These are phyloP conservation scores for Lachnellula arida DNA, from an alignment of 2,329 filamentous ascomycete species.

Conservation along the genomic window DNA sequence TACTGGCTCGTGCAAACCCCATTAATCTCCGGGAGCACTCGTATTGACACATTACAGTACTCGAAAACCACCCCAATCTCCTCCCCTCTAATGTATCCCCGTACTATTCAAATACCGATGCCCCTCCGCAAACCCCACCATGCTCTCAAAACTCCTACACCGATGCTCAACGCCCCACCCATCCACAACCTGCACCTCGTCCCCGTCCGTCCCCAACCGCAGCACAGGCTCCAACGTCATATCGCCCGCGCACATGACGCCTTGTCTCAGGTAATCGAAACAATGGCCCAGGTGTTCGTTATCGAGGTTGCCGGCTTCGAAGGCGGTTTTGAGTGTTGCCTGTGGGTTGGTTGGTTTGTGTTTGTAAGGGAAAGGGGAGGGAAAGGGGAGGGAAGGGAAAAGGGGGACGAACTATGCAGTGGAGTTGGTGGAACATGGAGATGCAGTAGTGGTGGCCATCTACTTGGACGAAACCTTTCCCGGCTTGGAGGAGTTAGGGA, in stretches of 20 bases:
- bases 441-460: conserved; percentile 6
- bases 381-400: not conserved
- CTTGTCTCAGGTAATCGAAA: conserved; percentile 18
- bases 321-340: conserved; percentile 13
- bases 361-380: not conserved
- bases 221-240: conserved; percentile 12
- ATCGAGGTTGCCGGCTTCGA: not conserved
- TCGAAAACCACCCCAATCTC: not conserved
- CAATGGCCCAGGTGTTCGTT: conserved; percentile 11
- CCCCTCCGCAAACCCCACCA: conserved; percentile 9
- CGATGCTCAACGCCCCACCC: conserved; percentile 13
- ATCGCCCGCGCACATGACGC: conserved; percentile 16
- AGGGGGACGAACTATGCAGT: conserved; percentile 9
- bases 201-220: not conserved
- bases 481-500: not conserved
- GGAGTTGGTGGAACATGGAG: conserved; percentile 15
- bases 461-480: conserved; percentile 10
- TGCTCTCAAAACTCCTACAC: conserved; percentile 9
- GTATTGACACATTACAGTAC: not conserved
- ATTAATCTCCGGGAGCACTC: not conserved
- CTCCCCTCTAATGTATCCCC: conserved; percentile 1
- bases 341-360: not conserved
- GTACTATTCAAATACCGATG: conserved; percentile 7
- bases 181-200: conserved; percentile 4
- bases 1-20: not conserved